Evolutionary conservation across 306 rosid species (phyloP).

Genomic region (Lathyrus aphaca): DNA sequence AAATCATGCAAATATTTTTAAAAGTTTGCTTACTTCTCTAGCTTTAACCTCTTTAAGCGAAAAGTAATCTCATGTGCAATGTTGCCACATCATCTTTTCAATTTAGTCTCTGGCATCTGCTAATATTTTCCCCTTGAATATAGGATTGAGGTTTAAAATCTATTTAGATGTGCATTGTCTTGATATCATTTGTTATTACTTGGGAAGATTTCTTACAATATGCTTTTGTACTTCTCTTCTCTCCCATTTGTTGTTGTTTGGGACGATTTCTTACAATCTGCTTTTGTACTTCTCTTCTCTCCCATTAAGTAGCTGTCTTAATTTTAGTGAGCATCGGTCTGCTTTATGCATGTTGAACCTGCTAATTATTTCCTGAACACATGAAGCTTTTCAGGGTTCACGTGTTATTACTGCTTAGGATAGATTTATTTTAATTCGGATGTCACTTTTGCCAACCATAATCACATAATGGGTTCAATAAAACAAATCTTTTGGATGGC

Average conservation of each 20-base stretch:
- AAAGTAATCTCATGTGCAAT: too few species aligned
- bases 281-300: conserved; percentile 25
- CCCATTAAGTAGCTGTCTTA: neutral
- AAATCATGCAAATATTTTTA: conserved; percentile 14
- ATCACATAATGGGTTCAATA: conserved; percentile 24
- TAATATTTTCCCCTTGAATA: neutral
- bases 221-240: conserved; percentile 23
- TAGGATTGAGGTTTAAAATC: neutral
- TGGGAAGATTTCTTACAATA: conserved; percentile 10
- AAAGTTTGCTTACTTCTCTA: neutral
- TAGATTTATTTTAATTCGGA: neutral
- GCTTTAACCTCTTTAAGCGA: too few species aligned
- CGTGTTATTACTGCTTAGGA: neutral
- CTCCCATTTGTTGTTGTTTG: conserved; percentile 15
- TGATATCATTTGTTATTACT: neutral
- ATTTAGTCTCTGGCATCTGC: neutral
- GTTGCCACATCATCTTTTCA: neutral
- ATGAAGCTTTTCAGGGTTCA: neutral
- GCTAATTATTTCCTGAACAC: conserved; percentile 22
- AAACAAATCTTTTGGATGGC: conserved; percentile 45
- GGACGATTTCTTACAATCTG: conserved; percentile 9
- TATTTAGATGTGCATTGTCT: neutral
- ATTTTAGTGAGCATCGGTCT: conserved; percentile 23
- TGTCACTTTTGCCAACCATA: conserved; percentile 24
- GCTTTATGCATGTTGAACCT: conserved; percentile 17